Evolutionary conservation across 192 early-diverging fungal species (phyloP), one percentile per base, ranked within the genome.

Genomic region (Coemansia sp.): DNA sequence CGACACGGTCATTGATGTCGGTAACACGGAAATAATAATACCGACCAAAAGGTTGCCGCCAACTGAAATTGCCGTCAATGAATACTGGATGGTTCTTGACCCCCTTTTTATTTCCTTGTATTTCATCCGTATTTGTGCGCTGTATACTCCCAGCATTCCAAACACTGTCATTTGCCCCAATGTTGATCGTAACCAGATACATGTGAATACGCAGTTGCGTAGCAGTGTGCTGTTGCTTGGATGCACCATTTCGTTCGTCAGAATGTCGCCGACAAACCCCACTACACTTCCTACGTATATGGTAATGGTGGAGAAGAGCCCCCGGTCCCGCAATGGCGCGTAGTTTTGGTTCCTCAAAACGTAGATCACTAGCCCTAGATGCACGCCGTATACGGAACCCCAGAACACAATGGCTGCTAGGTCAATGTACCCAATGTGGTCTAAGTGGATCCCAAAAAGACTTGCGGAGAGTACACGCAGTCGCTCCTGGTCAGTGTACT

Each of bases 201-300:
- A 58, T 1, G 37, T 56, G 5, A 82, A 58, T 0, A 76, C 39
- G 29, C 80, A 82, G 41, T 67, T 70, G 15, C 9, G 3, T 1
- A 70, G 33, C 9, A 52, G 46, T 3, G 21, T 18, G 22, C 21
- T 55, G 14, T 18, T 55, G 14, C 39, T 12, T 15, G 44, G 43
- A 21, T 76, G 74, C 1, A 76, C 32, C 62, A 82, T 39, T 11
- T 67, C 67, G 43, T 76, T 67, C 19, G 74, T 38, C 0, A 37
- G 26, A 14, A 72, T 44, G 42, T 76, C 80, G 29, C 80, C 74
- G 29, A 74, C 38, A 58, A 60, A 82, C 63, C 67, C 76, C 12
- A 73, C 18, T 1, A 72, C 21, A 8, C 66, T 56, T 3, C 42
- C 32, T 10, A 68, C 3, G n/a, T 60, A 54, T 3, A 72, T 17